Conservation (phyloP, 148 eudicot species). For the Rhododendron simsii region DNA sequence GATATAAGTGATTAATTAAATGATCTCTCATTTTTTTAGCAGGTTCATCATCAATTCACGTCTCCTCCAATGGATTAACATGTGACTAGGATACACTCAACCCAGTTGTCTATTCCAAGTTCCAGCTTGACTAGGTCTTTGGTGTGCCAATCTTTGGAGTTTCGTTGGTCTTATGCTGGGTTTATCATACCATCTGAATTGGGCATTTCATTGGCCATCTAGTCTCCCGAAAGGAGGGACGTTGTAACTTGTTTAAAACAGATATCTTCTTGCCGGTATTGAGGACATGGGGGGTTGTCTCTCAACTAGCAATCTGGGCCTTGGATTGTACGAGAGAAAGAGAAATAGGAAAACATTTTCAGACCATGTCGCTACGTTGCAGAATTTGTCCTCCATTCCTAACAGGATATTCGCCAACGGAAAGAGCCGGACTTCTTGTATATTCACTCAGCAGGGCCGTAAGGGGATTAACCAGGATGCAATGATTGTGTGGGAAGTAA, state of each 20-base stretch:
- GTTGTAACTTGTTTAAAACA: conserved; percentile 13
- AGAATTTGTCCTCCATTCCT: conserved; percentile 74
- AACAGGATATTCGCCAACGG: conserved; percentile 76
- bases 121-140: conserved; percentile 11
- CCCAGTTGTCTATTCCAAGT: conserved; percentile 12
- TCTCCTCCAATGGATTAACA: conserved; percentile 30
- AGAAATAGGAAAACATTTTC: conserved; percentile 73
- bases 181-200: conserved; percentile 20
- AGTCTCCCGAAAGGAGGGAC: conserved; percentile 18
- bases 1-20: conserved; percentile 17
- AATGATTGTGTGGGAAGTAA: conserved; percentile 99
- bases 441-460: conserved; percentile 97
- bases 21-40: conserved; percentile 28
- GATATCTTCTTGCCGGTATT: conserved; percentile 38
- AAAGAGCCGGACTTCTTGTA: conserved; percentile 75
- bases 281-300: conserved; percentile 86
- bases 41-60: conserved; percentile 29
- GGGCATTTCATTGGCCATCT: conserved; percentile 21
- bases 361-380: conserved; percentile 53
- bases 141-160: conserved; percentile 20
- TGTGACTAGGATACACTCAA: conserved; percentile 44
- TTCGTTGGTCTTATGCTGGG: conserved; percentile 15
- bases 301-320: conserved; percentile 62
- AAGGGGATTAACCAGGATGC: conserved; percentile 99
- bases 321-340: conserved; percentile 46